These are phyloP conservation scores for Teratosphaeria pseudoeucalypti DNA, from an alignment of 2,329 filamentous ascomycete genomes.

Conservation along the genomic window DNA sequence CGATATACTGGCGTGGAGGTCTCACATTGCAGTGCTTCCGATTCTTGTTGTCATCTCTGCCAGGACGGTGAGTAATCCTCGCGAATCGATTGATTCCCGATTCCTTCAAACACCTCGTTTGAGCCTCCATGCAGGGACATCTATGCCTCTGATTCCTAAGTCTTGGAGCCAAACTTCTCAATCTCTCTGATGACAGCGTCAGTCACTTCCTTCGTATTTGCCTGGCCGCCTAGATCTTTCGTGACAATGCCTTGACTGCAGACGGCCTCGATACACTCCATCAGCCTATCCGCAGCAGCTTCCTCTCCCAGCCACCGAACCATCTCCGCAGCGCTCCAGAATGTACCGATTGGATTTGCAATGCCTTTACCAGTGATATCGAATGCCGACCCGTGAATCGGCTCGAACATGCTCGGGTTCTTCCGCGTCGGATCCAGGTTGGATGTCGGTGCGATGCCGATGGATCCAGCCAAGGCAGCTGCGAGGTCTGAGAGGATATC, in stretches of 20 bases:
- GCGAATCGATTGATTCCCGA: too few species aligned
- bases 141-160: constrained; percentile 8
- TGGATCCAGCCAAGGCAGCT: constrained; percentile 58
- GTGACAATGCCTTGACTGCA: constrained; percentile 44
- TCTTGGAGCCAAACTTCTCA: constrained; percentile 17
- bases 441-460: constrained; percentile 61
- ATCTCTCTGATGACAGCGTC: constrained; percentile 46
- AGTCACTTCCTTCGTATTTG: constrained; percentile 49
- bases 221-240: constrained; percentile 48
- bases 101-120: not conserved
- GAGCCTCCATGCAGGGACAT: not conserved
- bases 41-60: not conserved
- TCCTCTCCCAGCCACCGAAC: constrained; percentile 49
- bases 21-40: not conserved
- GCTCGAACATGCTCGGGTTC: constrained; percentile 53
- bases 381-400: constrained; percentile 53
- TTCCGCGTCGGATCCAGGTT: constrained; percentile 56
- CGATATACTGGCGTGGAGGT: not conserved
- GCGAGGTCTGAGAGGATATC: constrained; percentile 54
- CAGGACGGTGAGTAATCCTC: too few species aligned
- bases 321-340: constrained; percentile 63
- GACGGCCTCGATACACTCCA: constrained; percentile 52
- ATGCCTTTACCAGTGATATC: constrained; percentile 55
- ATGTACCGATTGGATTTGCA: constrained; percentile 54
- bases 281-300: constrained; percentile 44